These are phyloP conservation scores for Trametes coccinea DNA, from an alignment of 768 basidiomycete genomes.

Conservation along the genomic window DNA sequence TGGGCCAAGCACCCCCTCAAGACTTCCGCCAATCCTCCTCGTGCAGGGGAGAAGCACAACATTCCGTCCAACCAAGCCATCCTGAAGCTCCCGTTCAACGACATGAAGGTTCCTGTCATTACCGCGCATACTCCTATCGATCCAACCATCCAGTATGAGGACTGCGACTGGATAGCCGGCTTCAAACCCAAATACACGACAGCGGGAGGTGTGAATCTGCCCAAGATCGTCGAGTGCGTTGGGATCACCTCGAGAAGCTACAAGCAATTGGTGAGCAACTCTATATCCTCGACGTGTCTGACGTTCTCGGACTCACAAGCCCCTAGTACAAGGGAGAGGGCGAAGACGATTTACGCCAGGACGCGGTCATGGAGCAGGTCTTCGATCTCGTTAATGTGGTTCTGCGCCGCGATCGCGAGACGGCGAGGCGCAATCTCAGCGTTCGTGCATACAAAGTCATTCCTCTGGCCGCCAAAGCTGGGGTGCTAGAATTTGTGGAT, in stretches of 20 bases:
- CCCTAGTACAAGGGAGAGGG: slow-evolving; percentile 88
- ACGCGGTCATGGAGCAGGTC: slow-evolving; percentile 99
- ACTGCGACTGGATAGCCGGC: slow-evolving; percentile 65
- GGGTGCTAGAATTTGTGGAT: slow-evolving; percentile 87
- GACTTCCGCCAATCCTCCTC: slow-evolving; percentile 30
- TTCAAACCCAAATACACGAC: slow-evolving; percentile 61
- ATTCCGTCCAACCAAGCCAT: slow-evolving; percentile 46
- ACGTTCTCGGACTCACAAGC: not conserved
- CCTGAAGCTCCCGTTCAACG: slow-evolving; percentile 47
- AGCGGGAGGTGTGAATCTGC: slow-evolving; percentile 79
- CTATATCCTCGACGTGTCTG: not conserved
- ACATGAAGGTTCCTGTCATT: slow-evolving; percentile 79
- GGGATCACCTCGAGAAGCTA: slow-evolving; percentile 48
- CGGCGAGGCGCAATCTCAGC: slow-evolving; percentile 65
- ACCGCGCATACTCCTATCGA: slow-evolving; percentile 74
- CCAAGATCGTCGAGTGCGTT: slow-evolving; percentile 76
- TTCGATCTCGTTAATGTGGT: slow-evolving; percentile 87
- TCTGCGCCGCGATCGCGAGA: slow-evolving; percentile 71
- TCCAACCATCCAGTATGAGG: slow-evolving; percentile 61
- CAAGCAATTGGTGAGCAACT: slow-evolving; percentile 71
- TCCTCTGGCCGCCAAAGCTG: slow-evolving; percentile 77
- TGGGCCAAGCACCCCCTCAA: slow-evolving; percentile 70
- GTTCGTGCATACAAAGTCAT: slow-evolving; percentile 89
- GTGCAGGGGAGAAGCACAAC: not conserved
- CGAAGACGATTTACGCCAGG: slow-evolving; percentile 91